Percentiles rank a stretch among this genome's conserved stretches.
Conservation (phyloP, 768 basidiomycete species). For the Rhizopogon vinicolor region DNA sequence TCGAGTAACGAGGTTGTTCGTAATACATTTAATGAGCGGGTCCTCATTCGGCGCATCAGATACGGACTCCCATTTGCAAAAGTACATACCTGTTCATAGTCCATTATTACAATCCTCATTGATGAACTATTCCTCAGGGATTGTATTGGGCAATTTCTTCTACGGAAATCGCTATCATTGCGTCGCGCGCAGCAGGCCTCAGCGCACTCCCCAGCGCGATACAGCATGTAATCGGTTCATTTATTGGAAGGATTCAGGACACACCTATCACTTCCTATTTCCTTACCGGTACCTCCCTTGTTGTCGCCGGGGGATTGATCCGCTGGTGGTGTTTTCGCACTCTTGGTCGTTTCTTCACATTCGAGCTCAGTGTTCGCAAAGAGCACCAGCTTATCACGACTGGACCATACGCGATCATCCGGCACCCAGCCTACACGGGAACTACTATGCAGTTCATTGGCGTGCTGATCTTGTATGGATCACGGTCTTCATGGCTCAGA, state of each 20-base stretch:
- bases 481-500: slow-evolving; percentile 10
- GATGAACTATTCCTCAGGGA: background rate
- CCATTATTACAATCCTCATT: background rate
- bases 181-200: background rate
- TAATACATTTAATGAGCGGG: background rate
- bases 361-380: slow-evolving; percentile 18
- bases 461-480: slow-evolving; percentile 1
- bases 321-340: slow-evolving; percentile 21
- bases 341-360: slow-evolving; percentile 25
- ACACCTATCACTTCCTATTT: slow-evolving; percentile 8
- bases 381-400: slow-evolving; percentile 22
- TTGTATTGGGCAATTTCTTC: slow-evolving; percentile 1
- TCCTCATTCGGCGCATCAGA: background rate
- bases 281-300: slow-evolving; percentile 12
- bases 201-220: background rate
- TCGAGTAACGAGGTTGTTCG: slow-evolving; percentile 27
- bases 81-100: background rate
- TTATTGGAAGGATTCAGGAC: background rate
- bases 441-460: slow-evolving; percentile 8
- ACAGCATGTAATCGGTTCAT: background rate
- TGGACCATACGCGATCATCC: slow-evolving; percentile 25
- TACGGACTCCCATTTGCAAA: background rate
- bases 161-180: background rate
- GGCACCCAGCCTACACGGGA: slow-evolving; percentile 26
- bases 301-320: slow-evolving; percentile 14